Percentiles rank a stretch among this genome's conserved stretches.
phyloP scores from a whole-genome alignment of 306 rosid genomes.

The Rosa multiflora region DNA sequence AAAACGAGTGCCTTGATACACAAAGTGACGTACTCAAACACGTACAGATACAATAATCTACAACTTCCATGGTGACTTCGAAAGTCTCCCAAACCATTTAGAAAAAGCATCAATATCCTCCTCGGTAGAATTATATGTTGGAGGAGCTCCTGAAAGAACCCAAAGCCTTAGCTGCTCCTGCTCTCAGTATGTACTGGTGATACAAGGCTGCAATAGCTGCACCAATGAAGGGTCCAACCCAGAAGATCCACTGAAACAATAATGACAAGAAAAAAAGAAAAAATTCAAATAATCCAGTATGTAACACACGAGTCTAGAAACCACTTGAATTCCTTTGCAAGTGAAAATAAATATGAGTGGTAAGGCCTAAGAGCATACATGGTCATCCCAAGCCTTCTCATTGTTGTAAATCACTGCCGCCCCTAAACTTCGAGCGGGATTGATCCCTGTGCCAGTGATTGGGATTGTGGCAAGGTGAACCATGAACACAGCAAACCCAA shows the following conservation, averaged over 20 bases:
- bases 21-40: not conserved
- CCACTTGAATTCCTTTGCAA: too few relatives aligned
- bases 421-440: too few relatives aligned
- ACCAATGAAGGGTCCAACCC: slow-evolving; percentile 46
- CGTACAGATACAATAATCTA: not conserved
- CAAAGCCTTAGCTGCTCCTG: slow-evolving; percentile 40
- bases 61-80: not conserved
- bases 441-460: slow-evolving; percentile 50
- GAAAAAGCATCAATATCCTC: not conserved
- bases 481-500: slow-evolving; percentile 50
- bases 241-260: slow-evolving; percentile 36
- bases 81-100: not conserved
- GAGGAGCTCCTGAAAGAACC: slow-evolving; percentile 43
- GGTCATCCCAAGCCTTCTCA: too few relatives aligned
- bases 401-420: too few relatives aligned
- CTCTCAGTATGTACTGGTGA: slow-evolving; percentile 42
- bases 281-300: too few relatives aligned
- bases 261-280: too few relatives aligned
- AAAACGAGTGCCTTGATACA: slow-evolving; percentile 22
- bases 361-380: too few relatives aligned
- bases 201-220: slow-evolving; percentile 50
- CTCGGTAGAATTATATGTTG: slow-evolving; percentile 7
- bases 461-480: slow-evolving; percentile 53
- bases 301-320: too few relatives aligned
- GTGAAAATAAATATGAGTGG: too few relatives aligned